Evolutionary conservation across 345 rosid species (phyloP), one percentile per base, ranked within the genome.

Genomic region (Syzygium aromaticum): DNA sequence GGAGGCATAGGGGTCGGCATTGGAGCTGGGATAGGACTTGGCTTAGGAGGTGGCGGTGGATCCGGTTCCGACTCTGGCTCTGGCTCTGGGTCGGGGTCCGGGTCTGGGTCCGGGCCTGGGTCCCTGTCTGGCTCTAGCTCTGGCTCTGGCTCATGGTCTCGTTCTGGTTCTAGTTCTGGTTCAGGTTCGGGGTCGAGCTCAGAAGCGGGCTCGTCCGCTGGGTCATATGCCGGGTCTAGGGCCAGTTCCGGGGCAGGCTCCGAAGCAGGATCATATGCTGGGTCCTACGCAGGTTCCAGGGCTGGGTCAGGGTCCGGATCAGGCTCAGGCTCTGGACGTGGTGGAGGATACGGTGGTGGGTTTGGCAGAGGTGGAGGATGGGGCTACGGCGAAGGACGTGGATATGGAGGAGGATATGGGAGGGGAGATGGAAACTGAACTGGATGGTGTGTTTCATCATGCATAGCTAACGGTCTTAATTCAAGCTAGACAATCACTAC

Each of bases 1-100:
- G 98, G 97, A 5, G 99, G 99, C 27, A 56, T 94, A 52, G 97
- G 99, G 19, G 87, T 93, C 77, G 98, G 99, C 83, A 1, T 91
- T 63, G 98, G 98, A n/a, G 89, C 92, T 38, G 97, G 95, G 10
- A 2, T 91, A 16, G 96, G 99, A 33, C 61, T 95, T 84, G 99
- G 97, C 54, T 85, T 95, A 27, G 95, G 97, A 54, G 86, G 88
- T 11, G 97, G 97, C 17, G 86, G 88, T 19, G 96, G 95, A 4
- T 82, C 88, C 11, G 59, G 52, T 0, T 59, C 88, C 0, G 90
- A 86, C 11, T 84, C 90, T 1, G 11, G 11, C 5, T 64, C 77
- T 0, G 11, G 6, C 2, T 85, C 87, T 1, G 67, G 86, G 5
- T 89, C 89, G 0, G 86, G 87, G 10, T 89, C 87, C 1, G 56